Evolutionary conservation across 2,329 filamentous ascomycete species (phyloP).

Genomic region (Ilyonectria mors-panacis): DNA sequence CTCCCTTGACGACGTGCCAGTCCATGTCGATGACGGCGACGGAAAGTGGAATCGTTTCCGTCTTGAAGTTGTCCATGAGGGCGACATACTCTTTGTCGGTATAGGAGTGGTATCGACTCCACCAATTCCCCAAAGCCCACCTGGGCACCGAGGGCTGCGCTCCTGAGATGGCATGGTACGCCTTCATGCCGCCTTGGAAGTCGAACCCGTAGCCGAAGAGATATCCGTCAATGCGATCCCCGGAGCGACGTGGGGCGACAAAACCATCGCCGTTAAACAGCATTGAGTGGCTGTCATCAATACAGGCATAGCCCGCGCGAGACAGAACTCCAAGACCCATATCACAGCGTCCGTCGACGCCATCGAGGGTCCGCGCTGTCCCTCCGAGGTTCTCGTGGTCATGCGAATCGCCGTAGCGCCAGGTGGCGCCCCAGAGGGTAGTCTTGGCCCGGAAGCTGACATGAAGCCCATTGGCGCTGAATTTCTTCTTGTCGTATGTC

Average conservation of each 20-base stretch:
- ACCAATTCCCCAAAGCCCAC: slow-evolving; percentile 76
- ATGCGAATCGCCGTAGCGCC: slow-evolving; percentile 63
- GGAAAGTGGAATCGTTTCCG: slow-evolving; percentile 67
- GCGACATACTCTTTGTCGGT: slow-evolving; percentile 67
- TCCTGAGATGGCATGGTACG: slow-evolving; percentile 70
- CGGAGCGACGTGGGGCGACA: slow-evolving; percentile 62
- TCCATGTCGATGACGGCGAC: slow-evolving; percentile 77
- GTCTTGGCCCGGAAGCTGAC: slow-evolving; percentile 60
- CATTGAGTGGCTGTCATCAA: slow-evolving; percentile 71
- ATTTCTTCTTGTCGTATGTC: slow-evolving; percentile 70
- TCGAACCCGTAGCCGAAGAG: slow-evolving; percentile 73
- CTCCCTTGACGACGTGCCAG: slow-evolving; percentile 71
- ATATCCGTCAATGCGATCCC: slow-evolving; percentile 70
- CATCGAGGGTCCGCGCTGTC: slow-evolving; percentile 69
- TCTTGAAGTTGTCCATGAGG: slow-evolving; percentile 70
- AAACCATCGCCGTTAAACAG: slow-evolving; percentile 69
- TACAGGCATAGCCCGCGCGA: slow-evolving; percentile 62
- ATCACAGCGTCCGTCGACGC: slow-evolving; percentile 63
- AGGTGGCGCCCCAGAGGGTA: slow-evolving; percentile 56
- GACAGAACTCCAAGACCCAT: slow-evolving; percentile 68
- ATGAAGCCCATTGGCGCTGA: slow-evolving; percentile 65
- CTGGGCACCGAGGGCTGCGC: slow-evolving; percentile 69
- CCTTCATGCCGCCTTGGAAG: slow-evolving; percentile 67
- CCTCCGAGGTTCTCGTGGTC: slow-evolving; percentile 57
- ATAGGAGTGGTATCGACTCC: slow-evolving; percentile 75